Conservation (phyloP, 495 filamentous ascomycete genomes). For the Terfezia boudieri region DNA sequence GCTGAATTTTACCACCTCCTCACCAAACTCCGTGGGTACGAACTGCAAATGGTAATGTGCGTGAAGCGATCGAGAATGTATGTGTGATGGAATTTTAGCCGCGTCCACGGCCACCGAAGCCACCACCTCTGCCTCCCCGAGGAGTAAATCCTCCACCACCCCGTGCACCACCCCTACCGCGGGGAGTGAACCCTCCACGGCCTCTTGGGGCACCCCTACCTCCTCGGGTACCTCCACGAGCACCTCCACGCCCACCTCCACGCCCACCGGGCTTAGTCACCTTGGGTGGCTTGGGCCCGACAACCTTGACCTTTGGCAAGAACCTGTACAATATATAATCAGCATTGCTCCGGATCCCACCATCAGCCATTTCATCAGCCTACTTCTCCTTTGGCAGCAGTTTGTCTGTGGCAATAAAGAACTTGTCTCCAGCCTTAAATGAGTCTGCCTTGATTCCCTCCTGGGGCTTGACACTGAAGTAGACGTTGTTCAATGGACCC, state of each 20-base stretch:
- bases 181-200: slow-evolving; percentile 22
- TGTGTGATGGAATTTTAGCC: too few relatives aligned
- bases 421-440: slow-evolving; percentile 91
- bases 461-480: slow-evolving; percentile 91
- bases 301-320: slow-evolving; percentile 76
- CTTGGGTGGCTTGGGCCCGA: slow-evolving; percentile 30
- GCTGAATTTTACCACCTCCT: not conserved
- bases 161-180: slow-evolving; percentile 22
- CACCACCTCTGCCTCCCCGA: slow-evolving; percentile 25
- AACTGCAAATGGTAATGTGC: too few relatives aligned
- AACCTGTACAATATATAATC: slow-evolving; percentile 30
- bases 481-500: slow-evolving; percentile 82
- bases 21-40: not conserved
- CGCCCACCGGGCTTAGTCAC: slow-evolving; percentile 21
- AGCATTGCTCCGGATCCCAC: not conserved
- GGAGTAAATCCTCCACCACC: slow-evolving; percentile 27
- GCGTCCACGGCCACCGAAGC: slow-evolving; percentile 23
- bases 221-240: slow-evolving; percentile 28
- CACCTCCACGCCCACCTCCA: slow-evolving; percentile 25
- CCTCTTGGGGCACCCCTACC: slow-evolving; percentile 25
- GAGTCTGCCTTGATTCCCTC: slow-evolving; percentile 86
- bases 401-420: slow-evolving; percentile 88
- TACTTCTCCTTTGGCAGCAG: slow-evolving; percentile 75
- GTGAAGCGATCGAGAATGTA: too few relatives aligned
- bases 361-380: not conserved